Conservation (phyloP, 2,329 filamentous ascomycete genomes). For the Aspergillus pseudotamarii region DNA sequence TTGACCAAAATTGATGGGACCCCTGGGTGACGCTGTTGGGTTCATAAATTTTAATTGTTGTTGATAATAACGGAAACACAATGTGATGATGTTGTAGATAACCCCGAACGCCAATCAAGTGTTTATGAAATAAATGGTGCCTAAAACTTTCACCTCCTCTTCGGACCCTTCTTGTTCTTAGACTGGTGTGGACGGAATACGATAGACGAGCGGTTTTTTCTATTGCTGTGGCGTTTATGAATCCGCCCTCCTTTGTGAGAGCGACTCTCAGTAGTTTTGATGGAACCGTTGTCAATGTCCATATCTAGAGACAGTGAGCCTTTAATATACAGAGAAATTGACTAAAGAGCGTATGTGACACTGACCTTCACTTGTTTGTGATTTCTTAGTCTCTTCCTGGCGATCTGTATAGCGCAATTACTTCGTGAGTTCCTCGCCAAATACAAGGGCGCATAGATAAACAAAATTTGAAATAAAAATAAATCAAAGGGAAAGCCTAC, state of each 20-base stretch:
- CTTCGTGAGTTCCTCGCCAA: conserved; percentile 8
- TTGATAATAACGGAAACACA: not conserved
- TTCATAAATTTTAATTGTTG: not conserved
- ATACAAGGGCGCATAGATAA: not conserved
- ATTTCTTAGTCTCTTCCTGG: conserved; percentile 19
- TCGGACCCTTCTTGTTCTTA: conserved; percentile 34
- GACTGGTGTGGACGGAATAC: conserved; percentile 39
- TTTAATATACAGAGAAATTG: not conserved
- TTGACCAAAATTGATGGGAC: not conserved
- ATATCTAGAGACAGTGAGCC: conserved; percentile 35
- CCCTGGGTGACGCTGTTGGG: not conserved
- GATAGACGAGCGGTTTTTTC: conserved; percentile 41
- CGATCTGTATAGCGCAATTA: conserved; percentile 15
- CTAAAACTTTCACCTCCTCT: conserved; percentile 32
- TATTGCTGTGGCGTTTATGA: conserved; percentile 38
- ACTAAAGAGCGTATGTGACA: not conserved
- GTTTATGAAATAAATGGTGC: not conserved
- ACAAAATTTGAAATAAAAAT: not conserved
- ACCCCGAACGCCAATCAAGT: conserved; percentile 17
- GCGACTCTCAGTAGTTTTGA: conserved; percentile 24
- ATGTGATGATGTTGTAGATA: not conserved
- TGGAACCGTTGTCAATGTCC: conserved; percentile 40
- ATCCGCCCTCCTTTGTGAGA: conserved; percentile 38
- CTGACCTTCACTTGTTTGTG: conserved; percentile 28
- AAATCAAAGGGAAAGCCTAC: conserved; percentile 23